Evolutionary conservation across 768 basidiomycete genomes (phyloP), one percentile per base, ranked within the genome.

Genomic region (Mycena latifolia): DNA sequence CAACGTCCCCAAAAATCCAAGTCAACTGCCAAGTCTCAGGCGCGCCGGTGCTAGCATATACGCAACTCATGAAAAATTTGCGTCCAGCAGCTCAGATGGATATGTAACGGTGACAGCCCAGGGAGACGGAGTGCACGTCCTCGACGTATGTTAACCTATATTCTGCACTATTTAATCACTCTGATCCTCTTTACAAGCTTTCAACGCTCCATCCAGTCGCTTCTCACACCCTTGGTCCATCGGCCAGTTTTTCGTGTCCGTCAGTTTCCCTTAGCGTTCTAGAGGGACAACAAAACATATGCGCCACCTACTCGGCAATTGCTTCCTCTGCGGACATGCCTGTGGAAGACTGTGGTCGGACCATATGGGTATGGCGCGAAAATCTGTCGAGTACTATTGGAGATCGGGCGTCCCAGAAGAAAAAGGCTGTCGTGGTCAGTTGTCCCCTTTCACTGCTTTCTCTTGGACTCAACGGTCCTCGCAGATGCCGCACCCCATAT

Each of bases 221-320:
- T 14, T 92, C 92, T 0, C 87, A 91, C 76, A 89, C 91, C 1
- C 82, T 92, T 4, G 89, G 90, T 4, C 87, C 90, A n/a, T 85
- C 87, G 2, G 86, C 86, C 10, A 75, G 77, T 2, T 93, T 92
- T 75, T 76, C 87, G 11, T 87, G 85, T 70, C 84, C 91, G 24
- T 82, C 91, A 6, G 76, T 89, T 25, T 86, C 86, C 41, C 69
- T 78, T 29, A 74, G 73, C 61, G 72, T 76, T 61, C 55, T 73
- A 55, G 73, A 81, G 60, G 73, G 72, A 4, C 75, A 78, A 11
- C 76, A 80, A 61, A 66, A 78, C 53, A 69, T 75, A 73, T 85
- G 84, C 68, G 77, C 83, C 22, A 92, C 86, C 14, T 93, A 89
- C 71, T 84, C 85, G 1, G 83, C 84, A 27, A 78, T 91, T 50